Percentiles rank a stretch among this genome's conserved stretches.
phyloP scores from a whole-genome alignment of 805 yeast species.

The Metschnikowia borealis region DNA sequence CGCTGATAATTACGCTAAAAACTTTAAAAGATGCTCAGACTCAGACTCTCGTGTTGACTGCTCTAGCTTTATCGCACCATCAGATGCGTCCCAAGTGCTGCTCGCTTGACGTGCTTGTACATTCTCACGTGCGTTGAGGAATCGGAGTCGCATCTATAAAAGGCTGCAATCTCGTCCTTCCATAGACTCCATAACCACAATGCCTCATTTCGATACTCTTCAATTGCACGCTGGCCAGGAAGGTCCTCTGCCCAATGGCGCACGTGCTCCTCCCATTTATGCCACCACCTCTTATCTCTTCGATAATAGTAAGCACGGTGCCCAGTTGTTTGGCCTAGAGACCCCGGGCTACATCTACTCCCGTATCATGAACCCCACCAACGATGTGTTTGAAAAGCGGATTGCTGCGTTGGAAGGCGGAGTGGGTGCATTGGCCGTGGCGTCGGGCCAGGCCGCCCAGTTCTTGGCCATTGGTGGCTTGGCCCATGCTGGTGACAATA shows the following conservation, averaged over 20 bases:
- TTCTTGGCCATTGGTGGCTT: slow-evolving; percentile 76
- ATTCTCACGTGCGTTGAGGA: slow-evolving; percentile 4
- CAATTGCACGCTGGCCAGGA: slow-evolving; percentile 95
- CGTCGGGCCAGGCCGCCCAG: slow-evolving; percentile 98
- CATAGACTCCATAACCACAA: slow-evolving; percentile 7
- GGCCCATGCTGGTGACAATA: slow-evolving; percentile 86
- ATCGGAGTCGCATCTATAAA: neutral
- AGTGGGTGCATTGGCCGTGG: slow-evolving; percentile 79
- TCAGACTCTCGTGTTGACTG: too few species aligned
- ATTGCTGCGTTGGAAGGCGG: slow-evolving; percentile 93
- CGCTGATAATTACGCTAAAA: too few species aligned
- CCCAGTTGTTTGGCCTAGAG: slow-evolving; percentile 80
- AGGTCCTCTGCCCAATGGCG: slow-evolving; percentile 57
- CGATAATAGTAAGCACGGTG: slow-evolving; percentile 86
- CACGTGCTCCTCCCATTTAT: slow-evolving; percentile 92
- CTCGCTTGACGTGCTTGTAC: neutral
- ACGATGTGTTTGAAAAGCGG: slow-evolving; percentile 85
- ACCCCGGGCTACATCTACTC: slow-evolving; percentile 85
- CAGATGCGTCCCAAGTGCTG: too few species aligned
- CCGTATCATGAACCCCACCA: slow-evolving; percentile 90
- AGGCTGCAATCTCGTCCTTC: neutral
- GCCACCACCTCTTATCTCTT: slow-evolving; percentile 89
- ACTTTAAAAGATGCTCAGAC: too few species aligned
- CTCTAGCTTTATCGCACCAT: too few species aligned
- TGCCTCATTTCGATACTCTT: slow-evolving; percentile 79